Base-by-base conservation (phyloP, 495 filamentous ascomycete genomes). In the Trichoderma virens region DNA sequence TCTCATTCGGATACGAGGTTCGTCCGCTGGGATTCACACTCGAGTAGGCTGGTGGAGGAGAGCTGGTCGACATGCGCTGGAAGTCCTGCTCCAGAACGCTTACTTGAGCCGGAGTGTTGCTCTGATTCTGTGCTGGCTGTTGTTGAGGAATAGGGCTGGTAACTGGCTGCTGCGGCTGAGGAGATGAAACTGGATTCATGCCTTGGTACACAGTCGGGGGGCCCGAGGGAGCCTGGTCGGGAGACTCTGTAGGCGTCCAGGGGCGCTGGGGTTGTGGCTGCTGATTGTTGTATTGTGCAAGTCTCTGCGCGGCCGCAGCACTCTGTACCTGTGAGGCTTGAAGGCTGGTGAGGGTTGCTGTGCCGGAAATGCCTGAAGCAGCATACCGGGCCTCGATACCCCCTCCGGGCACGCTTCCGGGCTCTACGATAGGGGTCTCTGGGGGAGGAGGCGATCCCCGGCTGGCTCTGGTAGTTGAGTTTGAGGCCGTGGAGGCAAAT, bases 171-270 rank as follows among this genome's bases (percentile, higher is more conserved):
- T 67, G 34, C 56, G 70, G 65, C 59, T 72, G 73, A 51, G 77
- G 75, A n/a, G 67, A 74, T 65, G 76, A 20, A 66, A 79, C 65
- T 67, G 80, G 66, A 80, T 84, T 87, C 16, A 82, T 79, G 28
- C 94, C 94, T 74, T 98, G 94, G 69, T 97, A 98, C 2, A 95
- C 88, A 0, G 91, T 92, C 5, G 94, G 92, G 35, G 94, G 93
- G 0, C 93, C 94, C 80, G 96, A 92, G 2, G 92, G 93, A 64
- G 92, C 86, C 64, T 86, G 88, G 6, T 90, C 94, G 2, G 94
- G 93, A 62, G 88, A 81, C 72, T 98, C 94, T 31, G 94, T 98
- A 1, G 94, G 94, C 20, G 95, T 98, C 94, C 94, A 98, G 59
- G 92, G 92, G 62, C 93, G 83, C 43, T 83, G 80, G 11, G 85